Evolutionary conservation across 805 yeast species (phyloP).

Genomic region (Suhomyces sp.): DNA sequence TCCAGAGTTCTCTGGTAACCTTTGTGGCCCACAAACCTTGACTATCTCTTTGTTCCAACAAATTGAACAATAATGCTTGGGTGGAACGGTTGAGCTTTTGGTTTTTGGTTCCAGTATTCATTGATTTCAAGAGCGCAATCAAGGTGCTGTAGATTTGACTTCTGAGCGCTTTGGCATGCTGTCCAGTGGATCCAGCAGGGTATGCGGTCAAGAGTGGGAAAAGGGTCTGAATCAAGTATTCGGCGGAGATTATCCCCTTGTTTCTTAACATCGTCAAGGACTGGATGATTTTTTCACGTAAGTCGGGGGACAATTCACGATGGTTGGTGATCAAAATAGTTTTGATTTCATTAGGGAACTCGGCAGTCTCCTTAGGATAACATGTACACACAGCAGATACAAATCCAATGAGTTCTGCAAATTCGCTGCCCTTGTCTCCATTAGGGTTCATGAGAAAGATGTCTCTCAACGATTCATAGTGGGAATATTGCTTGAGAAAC

Average conservation of each 20-base stretch:
- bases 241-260: conserved; percentile 75
- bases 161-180: conserved; percentile 78
- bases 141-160: conserved; percentile 78
- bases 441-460: conserved; percentile 72
- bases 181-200: conserved; percentile 44
- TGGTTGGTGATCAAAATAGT: conserved; percentile 70
- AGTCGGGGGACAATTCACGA: conserved; percentile 74
- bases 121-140: conserved; percentile 72
- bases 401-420: conserved; percentile 83
- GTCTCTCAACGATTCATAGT: conserved; percentile 87
- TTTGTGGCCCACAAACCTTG: conserved; percentile 97
- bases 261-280: conserved; percentile 88
- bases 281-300: conserved; percentile 88
- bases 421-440: conserved; percentile 58
- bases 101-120: conserved; percentile 85
- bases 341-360: conserved; percentile 79
- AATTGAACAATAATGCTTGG: conserved; percentile 86
- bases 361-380: conserved; percentile 82
- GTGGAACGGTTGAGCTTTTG: conserved; percentile 87
- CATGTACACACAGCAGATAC: conserved; percentile 89
- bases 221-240: conserved; percentile 75
- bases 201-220: conserved; percentile 82
- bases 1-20: conserved; percentile 92
- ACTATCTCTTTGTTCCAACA: conserved; percentile 70
- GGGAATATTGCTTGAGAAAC: conserved; percentile 87